These are phyloP conservation scores for Cryphonectria naterciae DNA, from an alignment of 2,329 filamentous ascomycete genomes.

Conservation along the genomic window DNA sequence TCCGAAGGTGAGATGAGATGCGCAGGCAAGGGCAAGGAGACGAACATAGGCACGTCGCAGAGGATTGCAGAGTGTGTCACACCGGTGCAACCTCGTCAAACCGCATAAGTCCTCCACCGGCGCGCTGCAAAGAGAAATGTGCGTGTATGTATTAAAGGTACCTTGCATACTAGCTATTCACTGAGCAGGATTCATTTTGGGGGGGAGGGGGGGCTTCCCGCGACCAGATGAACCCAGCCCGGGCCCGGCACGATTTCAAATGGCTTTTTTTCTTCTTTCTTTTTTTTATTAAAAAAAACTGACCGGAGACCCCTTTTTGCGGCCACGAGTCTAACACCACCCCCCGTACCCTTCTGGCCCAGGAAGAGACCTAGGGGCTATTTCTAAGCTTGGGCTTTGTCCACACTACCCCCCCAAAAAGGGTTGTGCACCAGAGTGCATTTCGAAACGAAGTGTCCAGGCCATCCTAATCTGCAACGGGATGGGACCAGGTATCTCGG, in stretches of 20 bases:
- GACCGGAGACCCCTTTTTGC: slow-evolving; percentile 1
- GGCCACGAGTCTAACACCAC: neutral
- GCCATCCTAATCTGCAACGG: neutral
- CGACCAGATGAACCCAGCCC: neutral
- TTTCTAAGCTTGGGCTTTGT: neutral
- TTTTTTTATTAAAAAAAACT: neutral
- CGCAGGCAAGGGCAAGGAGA: slow-evolving; percentile 1
- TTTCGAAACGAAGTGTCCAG: slow-evolving; percentile 7
- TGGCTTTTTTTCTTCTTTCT: neutral
- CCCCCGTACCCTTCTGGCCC: neutral
- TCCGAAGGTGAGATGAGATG: slow-evolving; percentile 1
- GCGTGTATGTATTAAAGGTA: neutral
- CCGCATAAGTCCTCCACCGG: slow-evolving; percentile 3
- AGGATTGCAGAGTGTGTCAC: slow-evolving; percentile 14
- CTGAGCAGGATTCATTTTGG: too few relatives aligned
- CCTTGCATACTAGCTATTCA: neutral
- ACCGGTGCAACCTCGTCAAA: slow-evolving; percentile 3
- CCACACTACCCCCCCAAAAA: neutral
- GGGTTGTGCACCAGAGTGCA: neutral
- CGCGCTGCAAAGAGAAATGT: neutral
- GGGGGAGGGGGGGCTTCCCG: neutral
- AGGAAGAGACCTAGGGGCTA: neutral
- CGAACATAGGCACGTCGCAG: neutral
- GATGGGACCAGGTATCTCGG: neutral
- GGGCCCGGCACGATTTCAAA: neutral